Evolutionary conservation across 2,329 filamentous ascomycete species (phyloP).

Genomic region (Nothopassalora personata): DNA sequence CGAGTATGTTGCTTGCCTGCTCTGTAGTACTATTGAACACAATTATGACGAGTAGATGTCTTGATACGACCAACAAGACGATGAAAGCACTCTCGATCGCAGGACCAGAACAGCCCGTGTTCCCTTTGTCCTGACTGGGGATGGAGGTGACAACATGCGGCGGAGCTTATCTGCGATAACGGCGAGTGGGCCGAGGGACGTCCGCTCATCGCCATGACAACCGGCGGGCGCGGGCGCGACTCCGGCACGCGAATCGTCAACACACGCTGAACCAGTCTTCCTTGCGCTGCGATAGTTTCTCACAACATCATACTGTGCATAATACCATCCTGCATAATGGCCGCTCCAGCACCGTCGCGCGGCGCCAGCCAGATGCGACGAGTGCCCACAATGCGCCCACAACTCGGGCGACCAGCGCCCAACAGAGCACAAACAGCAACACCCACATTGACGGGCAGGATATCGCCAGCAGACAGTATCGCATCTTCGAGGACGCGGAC

Average conservation of each 20-base stretch:
- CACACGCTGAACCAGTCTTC: neutral
- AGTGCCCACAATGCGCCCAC: conserved; percentile 46
- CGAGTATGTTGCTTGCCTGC: neutral
- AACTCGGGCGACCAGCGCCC: conserved; percentile 39
- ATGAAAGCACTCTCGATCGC: neutral
- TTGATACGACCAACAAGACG: neutral
- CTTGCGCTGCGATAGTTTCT: neutral
- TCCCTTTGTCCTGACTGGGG: neutral
- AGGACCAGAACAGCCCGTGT: neutral
- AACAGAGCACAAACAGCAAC: conserved; percentile 45
- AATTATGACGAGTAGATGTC: neutral
- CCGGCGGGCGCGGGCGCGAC: neutral
- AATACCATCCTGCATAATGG: conserved; percentile 6
- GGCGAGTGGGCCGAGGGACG: neutral
- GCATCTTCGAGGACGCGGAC: conserved; percentile 55
- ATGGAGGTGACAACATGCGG: neutral
- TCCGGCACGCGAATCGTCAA: neutral
- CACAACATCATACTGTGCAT: neutral
- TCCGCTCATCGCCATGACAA: neutral
- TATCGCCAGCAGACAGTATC: conserved; percentile 67
- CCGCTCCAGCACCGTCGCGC: conserved; percentile 6
- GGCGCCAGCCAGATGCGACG: conserved; percentile 20
- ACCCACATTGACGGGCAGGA: conserved; percentile 45
- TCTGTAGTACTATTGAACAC: neutral
- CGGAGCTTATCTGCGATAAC: neutral